Conservation (phyloP, 257 asterid genomes). For the Solanum raphanifolium region DNA sequence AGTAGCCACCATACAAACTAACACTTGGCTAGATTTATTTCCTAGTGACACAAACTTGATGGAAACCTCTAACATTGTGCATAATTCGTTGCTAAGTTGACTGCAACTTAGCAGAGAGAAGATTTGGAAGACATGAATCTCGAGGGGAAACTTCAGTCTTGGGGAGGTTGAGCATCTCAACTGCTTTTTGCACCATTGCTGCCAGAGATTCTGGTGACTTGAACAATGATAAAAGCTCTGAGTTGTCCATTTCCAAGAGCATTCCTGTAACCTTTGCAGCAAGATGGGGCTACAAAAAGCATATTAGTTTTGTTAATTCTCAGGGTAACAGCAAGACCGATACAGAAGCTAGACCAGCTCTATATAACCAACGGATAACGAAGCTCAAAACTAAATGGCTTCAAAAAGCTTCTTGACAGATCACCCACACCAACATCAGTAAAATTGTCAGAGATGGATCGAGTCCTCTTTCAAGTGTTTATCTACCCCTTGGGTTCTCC, state of each 20-base stretch:
- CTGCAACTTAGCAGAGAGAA: constrained; percentile 47
- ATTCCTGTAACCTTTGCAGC: constrained; percentile 82
- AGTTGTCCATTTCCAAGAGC: constrained; percentile 91
- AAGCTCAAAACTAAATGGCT: background rate
- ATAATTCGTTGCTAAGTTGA: constrained; percentile 20
- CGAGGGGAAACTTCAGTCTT: constrained; percentile 38
- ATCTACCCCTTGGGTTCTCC: background rate
- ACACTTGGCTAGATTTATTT: background rate
- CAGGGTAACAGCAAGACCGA: background rate
- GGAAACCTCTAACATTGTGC: background rate
- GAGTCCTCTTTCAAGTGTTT: background rate
- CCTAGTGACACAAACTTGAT: background rate
- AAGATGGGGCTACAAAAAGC: constrained; percentile 42
- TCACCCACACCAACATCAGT: background rate
- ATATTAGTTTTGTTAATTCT: background rate
- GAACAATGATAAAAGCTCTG: constrained; percentile 48
- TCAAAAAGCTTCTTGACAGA: background rate
- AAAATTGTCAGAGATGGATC: background rate
- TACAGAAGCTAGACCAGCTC: background rate
- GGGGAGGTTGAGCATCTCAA: constrained; percentile 52
- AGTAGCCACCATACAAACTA: background rate
- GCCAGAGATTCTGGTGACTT: constrained; percentile 68
- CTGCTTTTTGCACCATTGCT: constrained; percentile 68
- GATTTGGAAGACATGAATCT: constrained; percentile 39
- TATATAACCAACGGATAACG: background rate